Conservation (phyloP, 2,329 filamentous ascomycete genomes). For the Phoma sp. region DNA sequence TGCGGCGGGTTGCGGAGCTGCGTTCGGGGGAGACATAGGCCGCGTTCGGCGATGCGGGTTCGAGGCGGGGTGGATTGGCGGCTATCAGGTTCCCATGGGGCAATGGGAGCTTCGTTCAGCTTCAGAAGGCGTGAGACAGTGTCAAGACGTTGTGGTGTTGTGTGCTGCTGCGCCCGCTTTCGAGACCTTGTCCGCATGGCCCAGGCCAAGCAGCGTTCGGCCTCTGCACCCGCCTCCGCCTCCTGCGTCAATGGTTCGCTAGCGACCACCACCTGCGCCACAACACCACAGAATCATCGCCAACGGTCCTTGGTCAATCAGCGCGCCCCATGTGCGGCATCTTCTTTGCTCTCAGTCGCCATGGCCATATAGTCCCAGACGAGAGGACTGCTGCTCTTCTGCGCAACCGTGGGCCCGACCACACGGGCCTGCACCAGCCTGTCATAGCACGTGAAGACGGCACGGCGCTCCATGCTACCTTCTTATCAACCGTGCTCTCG, state of each 20-base stretch:
- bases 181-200: constrained; percentile 20
- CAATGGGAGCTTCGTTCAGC: constrained; percentile 8
- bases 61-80: constrained; percentile 2
- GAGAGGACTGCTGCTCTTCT: constrained; percentile 33
- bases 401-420: constrained; percentile 44
- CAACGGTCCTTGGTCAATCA: not conserved
- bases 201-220: constrained; percentile 29
- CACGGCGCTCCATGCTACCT: constrained; percentile 57
- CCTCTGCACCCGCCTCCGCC: constrained; percentile 17
- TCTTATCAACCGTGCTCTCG: constrained; percentile 86
- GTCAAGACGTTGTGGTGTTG: not conserved
- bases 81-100: constrained; percentile 32
- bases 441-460: constrained; percentile 11
- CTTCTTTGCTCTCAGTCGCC: constrained; percentile 56
- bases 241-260: not conserved
- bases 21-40: constrained; percentile 46
- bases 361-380: constrained; percentile 31
- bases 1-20: constrained; percentile 40
- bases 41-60: constrained; percentile 27
- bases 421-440: constrained; percentile 24
- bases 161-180: constrained; percentile 19
- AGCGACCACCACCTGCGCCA: constrained; percentile 10
- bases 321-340: constrained; percentile 52
- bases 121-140: constrained; percentile 5
- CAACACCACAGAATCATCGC: constrained; percentile 21